Conservation (phyloP, 2,329 filamentous ascomycete genomes). For the Fusarium pilosicola region DNA sequence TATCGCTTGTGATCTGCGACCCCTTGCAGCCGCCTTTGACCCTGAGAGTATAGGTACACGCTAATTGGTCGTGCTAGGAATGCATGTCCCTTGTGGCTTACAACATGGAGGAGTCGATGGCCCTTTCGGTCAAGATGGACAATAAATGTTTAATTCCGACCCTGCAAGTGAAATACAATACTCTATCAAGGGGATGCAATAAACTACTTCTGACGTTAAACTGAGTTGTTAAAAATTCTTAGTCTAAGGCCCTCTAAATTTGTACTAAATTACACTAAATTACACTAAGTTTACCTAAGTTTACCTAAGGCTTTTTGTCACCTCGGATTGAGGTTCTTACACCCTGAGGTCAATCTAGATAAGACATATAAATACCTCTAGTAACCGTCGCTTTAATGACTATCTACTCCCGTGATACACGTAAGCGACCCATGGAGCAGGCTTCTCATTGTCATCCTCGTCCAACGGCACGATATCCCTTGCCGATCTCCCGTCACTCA, state of each 20-base stretch:
- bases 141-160: not conserved
- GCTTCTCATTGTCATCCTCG: not conserved
- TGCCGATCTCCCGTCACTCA: accelerated
- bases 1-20: not conserved
- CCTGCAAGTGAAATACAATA: no score
- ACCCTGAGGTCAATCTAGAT: not conserved
- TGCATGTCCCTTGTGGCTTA: not conserved
- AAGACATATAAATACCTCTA: not conserved
- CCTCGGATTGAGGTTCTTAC: no score
- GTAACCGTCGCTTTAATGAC: accelerated
- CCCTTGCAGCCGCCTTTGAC: not conserved
- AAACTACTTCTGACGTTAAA: no score
- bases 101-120: not conserved
- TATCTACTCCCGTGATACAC: not conserved
- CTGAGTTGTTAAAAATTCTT: no score
- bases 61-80: not conserved
- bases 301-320: no score
- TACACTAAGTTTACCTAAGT: no score
- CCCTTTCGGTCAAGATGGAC: no score
- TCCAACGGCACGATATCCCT: not conserved
- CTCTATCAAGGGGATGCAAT: no score
- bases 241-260: no score
- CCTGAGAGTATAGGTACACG: not conserved
- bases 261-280: no score
- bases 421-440: not conserved